Percentiles rank a stretch among this genome's conserved stretches.
These are phyloP conservation scores for Trichoderma guizhouense DNA, from an alignment of 2,329 filamentous ascomycete genomes.

Conservation along the genomic window DNA sequence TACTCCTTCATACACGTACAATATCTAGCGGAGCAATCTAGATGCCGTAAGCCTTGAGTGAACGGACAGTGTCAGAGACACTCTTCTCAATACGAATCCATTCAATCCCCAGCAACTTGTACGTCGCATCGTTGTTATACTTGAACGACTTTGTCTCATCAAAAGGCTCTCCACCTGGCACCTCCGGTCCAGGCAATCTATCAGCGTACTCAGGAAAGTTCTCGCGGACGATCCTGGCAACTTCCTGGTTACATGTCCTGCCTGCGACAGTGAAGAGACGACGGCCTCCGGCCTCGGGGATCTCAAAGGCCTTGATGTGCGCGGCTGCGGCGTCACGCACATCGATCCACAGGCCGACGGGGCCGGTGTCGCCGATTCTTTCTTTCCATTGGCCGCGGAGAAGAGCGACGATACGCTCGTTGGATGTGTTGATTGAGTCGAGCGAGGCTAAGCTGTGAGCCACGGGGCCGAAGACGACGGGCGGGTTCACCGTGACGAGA, in stretches of 20 bases:
- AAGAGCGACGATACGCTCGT: conserved; percentile 48
- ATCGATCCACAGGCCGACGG: conserved; percentile 50
- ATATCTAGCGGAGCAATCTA: conserved; percentile 5
- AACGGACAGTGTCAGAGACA: conserved; percentile 61
- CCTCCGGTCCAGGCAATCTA: conserved; percentile 44
- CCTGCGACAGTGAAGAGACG: conserved; percentile 50
- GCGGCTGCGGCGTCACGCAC: conserved; percentile 54
- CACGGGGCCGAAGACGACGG: conserved; percentile 53
- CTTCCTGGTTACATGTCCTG: conserved; percentile 44
- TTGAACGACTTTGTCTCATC: conserved; percentile 44
- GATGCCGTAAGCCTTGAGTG: conserved; percentile 48
- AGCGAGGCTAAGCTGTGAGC: conserved; percentile 46
- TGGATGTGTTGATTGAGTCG: conserved; percentile 51
- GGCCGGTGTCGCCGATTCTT: conserved; percentile 40
- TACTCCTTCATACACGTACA: background rate
- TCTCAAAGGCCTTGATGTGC: conserved; percentile 51
- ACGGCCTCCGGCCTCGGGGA: conserved; percentile 45
- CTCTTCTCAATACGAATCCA: conserved; percentile 61
- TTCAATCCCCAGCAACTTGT: conserved; percentile 58
- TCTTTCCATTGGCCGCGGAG: conserved; percentile 49
- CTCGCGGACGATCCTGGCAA: conserved; percentile 43
- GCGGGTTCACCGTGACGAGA: conserved; percentile 53
- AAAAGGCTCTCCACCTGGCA: conserved; percentile 42
- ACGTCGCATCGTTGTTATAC: conserved; percentile 57
- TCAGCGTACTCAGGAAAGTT: conserved; percentile 51